Evolutionary conservation across 192 early-diverging fungal species (phyloP).

Genomic region (Rhizoclosmatium globosum): DNA sequence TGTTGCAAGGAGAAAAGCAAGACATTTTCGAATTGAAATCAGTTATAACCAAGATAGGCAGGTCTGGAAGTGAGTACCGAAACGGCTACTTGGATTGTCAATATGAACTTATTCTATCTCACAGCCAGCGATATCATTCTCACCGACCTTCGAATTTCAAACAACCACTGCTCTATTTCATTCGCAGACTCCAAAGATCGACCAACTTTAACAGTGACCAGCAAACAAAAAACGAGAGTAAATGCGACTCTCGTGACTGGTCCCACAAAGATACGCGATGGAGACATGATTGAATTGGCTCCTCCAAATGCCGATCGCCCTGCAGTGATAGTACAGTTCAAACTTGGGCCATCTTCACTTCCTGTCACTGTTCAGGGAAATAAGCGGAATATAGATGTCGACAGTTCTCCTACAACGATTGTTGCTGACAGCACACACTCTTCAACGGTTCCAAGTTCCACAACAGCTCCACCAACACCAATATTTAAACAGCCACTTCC

Average conservation of each 20-base stretch:
- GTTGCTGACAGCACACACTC: neutral
- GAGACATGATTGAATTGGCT: conserved; percentile 30
- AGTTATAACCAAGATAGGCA: too few relatives aligned
- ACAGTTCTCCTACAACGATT: neutral
- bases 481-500: neutral
- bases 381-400: neutral
- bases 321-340: neutral
- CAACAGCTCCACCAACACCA: neutral
- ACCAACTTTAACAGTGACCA: conserved; percentile 3
- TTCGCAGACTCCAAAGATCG: neutral
- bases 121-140: conserved; percentile 30
- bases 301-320: neutral
- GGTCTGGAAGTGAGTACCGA: too few relatives aligned
- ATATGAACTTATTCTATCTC: too few relatives aligned
- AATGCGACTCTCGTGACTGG: conserved; percentile 6
- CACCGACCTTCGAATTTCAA: conserved; percentile 32
- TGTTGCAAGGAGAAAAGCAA: neutral
- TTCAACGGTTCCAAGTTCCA: neutral
- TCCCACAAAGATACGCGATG: neutral
- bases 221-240: neutral
- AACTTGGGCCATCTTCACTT: neutral
- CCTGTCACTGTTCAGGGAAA: neutral
- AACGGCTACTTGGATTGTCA: too few relatives aligned
- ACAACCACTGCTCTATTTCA: conserved; percentile 38
- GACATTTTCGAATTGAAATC: neutral